A percentile compares a stretch with the other conserved stretches of the same genome.
Evolutionary conservation across 495 filamentous ascomycete species (phyloP).

Genomic region (Neurospora sublineolata): DNA sequence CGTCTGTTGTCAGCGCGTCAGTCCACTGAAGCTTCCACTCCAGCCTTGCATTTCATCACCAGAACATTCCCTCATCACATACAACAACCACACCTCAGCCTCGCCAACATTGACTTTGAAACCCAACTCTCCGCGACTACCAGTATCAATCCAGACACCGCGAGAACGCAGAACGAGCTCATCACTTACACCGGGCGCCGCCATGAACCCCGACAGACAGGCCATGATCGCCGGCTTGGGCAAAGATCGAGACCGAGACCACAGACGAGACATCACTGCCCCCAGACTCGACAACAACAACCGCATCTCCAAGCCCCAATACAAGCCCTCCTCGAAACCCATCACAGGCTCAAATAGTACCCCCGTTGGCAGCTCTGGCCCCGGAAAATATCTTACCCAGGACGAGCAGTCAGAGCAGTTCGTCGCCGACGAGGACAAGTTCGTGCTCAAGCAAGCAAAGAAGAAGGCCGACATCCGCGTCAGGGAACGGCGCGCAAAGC

Average conservation of each 20-base stretch:
- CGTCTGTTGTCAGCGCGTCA: background rate
- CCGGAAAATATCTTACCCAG: constrained; percentile 31
- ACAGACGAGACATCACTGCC: constrained; percentile 29
- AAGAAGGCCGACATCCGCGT: constrained; percentile 96
- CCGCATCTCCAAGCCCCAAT: constrained; percentile 34
- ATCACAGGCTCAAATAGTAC: constrained; percentile 1
- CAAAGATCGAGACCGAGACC: constrained; percentile 6
- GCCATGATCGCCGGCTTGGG: constrained; percentile 36
- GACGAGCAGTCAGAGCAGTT: constrained; percentile 74
- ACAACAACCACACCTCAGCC: background rate
- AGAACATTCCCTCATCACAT: background rate
- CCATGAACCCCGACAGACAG: constrained; percentile 35
- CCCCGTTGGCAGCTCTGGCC: background rate
- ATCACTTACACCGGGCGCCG: background rate
- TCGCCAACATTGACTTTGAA: background rate
- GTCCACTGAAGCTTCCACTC: background rate
- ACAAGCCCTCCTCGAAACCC: constrained; percentile 11
- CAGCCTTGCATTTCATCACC: background rate
- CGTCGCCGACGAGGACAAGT: constrained; percentile 89
- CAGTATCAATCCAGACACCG: background rate
- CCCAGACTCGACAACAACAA: constrained; percentile 33
- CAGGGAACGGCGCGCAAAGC: constrained; percentile 82
- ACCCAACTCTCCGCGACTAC: background rate
- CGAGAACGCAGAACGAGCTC: background rate
- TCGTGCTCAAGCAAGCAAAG: constrained; percentile 93